Evolutionary conservation across 2,329 filamentous ascomycete species (phyloP).

Genomic region (Fragosphaeria purpurea): DNA sequence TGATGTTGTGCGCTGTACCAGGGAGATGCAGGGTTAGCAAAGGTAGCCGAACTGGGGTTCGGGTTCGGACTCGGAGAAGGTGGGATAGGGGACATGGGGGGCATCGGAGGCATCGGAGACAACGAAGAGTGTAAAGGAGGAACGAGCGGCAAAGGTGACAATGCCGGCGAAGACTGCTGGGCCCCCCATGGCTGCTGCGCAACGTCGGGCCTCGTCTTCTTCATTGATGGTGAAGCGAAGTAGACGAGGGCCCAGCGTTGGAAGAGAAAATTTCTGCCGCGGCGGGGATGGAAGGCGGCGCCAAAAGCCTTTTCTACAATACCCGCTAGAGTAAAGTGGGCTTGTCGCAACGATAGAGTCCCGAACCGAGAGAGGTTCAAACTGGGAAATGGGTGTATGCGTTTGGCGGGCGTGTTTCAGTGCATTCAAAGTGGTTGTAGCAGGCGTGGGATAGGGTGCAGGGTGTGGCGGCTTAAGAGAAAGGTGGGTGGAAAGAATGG

Average conservation of each 20-base stretch:
- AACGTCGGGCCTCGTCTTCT: slow-evolving; percentile 14
- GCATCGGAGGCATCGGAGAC: background rate
- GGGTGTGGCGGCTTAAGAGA: too few species aligned
- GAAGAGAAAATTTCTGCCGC: background rate
- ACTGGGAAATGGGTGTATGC: too few species aligned
- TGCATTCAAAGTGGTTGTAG: too few species aligned
- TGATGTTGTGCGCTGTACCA: slow-evolving; percentile 32
- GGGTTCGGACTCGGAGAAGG: background rate
- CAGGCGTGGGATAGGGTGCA: too few species aligned
- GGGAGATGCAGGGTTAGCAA: slow-evolving; percentile 25
- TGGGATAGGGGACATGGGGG: background rate
- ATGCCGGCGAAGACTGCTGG: slow-evolving; percentile 9
- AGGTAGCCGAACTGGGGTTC: slow-evolving; percentile 3
- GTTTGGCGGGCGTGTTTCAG: too few species aligned
- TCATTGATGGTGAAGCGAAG: slow-evolving; percentile 11
- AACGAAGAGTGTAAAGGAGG: background rate
- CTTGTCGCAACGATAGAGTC: too few species aligned
- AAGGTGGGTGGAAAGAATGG: too few species aligned
- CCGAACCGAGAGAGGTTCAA: too few species aligned
- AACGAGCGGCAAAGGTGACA: background rate
- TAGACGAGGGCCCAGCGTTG: background rate
- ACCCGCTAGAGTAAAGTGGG: too few species aligned
- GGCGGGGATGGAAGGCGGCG: too few species aligned
- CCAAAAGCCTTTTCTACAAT: too few species aligned
- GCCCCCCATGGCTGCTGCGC: slow-evolving; percentile 14